Conservation (phyloP, 164 flowering plant genomes). For the Vitis riparia region DNA sequence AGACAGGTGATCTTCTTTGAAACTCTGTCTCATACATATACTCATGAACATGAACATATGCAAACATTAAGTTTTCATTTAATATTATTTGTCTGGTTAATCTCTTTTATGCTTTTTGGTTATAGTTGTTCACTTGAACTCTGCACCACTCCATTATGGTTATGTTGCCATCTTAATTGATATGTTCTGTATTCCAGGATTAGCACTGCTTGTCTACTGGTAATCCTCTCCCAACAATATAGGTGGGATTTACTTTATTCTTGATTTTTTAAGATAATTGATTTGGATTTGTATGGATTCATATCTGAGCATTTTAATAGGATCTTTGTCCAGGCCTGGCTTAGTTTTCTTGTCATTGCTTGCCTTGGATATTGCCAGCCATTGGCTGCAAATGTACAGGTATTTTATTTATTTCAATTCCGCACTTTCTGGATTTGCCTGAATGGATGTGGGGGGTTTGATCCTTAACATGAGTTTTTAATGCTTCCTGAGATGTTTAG, state of each 20-base stretch:
- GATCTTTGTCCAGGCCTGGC: constrained; percentile 61
- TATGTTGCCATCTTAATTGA: background rate
- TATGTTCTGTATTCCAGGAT: constrained; percentile 53
- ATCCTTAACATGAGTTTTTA: background rate
- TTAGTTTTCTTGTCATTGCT: constrained; percentile 74
- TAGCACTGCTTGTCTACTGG: constrained; percentile 92
- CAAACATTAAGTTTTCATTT: background rate
- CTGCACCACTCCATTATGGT: background rate
- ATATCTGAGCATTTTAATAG: background rate
- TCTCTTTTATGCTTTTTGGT: background rate
- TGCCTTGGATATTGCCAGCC: constrained; percentile 88
- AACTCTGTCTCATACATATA: background rate
- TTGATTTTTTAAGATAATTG: background rate
- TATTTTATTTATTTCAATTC: constrained; percentile 16
- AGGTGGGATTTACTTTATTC: constrained; percentile 33
- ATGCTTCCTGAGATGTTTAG: background rate
- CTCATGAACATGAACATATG: background rate
- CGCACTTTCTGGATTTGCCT: background rate
- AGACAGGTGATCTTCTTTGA: constrained; percentile 62
- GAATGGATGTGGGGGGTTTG: background rate
- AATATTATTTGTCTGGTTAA: background rate
- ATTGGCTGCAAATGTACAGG: constrained; percentile 99
- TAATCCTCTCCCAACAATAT: constrained; percentile 83
- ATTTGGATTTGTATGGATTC: background rate
- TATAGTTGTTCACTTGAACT: background rate